Percentiles rank a stretch among this genome's conserved stretches.
Evolutionary conservation across 73 alveolate species (phyloP).

Genomic region (Durusdinium trenchii): DNA sequence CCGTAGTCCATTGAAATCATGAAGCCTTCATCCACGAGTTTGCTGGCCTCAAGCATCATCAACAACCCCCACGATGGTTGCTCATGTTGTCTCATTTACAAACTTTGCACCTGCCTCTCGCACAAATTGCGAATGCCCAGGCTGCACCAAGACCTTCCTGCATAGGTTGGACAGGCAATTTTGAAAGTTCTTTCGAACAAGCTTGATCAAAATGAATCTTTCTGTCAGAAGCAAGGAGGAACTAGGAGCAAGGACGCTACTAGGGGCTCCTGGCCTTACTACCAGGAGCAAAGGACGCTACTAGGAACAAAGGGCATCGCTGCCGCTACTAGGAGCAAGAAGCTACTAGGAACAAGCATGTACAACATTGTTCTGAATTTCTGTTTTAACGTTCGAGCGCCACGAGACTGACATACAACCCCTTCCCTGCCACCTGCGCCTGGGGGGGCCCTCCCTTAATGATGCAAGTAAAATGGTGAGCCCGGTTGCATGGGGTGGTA

Average conservation of each 20-base stretch:
- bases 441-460: no score
- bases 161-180: neutral
- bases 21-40: constrained; percentile 84
- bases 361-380: no score
- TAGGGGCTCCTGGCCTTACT: no score
- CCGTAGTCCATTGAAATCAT: constrained; percentile 86
- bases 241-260: neutral
- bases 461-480: no score
- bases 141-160: constrained; percentile 76
- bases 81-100: neutral
- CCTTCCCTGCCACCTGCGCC: no score
- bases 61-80: neutral
- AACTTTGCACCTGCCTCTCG: constrained; percentile 39
- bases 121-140: constrained; percentile 86
- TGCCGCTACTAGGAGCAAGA: no score
- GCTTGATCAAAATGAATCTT: neutral
- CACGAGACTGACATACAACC: no score
- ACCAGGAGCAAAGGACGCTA: neutral
- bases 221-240: no score
- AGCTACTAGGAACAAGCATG: no score
- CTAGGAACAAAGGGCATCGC: no score
- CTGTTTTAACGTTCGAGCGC: no score
- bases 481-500: no score
- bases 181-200: neutral
- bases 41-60: constrained; percentile 37